phyloP scores from a whole-genome alignment of 306 rosid species.

The Malus orientalis region DNA sequence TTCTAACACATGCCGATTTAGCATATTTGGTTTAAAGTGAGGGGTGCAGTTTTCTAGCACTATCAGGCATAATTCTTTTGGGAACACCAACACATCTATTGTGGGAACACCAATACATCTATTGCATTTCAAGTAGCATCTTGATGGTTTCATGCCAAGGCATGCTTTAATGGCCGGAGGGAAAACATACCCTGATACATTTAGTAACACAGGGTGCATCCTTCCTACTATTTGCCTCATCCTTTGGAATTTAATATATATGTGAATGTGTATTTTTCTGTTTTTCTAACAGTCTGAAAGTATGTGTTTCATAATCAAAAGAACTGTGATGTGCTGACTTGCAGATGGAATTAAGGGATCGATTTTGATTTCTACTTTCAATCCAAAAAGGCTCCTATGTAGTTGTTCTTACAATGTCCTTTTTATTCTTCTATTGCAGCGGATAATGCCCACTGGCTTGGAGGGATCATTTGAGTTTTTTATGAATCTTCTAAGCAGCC shows the following conservation, averaged over 20 bases:
- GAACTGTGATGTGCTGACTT: not conserved
- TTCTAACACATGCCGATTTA: not conserved
- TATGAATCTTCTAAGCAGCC: slow-evolving; percentile 49
- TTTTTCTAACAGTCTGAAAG: not conserved
- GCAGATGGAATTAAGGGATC: not conserved
- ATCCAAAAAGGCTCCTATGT: not conserved
- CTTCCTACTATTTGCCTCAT: not conserved
- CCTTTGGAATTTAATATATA: not conserved
- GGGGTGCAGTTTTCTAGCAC: not conserved
- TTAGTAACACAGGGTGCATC: not conserved
- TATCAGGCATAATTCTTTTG: not conserved
- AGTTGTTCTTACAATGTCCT: slow-evolving; percentile 9
- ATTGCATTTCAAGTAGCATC: not conserved
- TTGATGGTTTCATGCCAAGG: not conserved
- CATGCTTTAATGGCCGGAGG: not conserved
- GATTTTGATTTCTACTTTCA: not conserved
- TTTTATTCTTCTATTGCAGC: slow-evolving; percentile 43
- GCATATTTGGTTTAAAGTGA: not conserved
- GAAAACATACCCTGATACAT: not conserved
- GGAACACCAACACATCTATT: not conserved
- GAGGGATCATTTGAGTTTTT: slow-evolving; percentile 76
- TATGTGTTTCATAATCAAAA: not conserved
- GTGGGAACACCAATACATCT: not conserved
- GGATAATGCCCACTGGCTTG: slow-evolving; percentile 41
- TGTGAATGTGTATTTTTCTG: not conserved